Evolutionary conservation across 2,329 filamentous ascomycete genomes (phyloP).

Genomic region (Xylaria multiplex): DNA sequence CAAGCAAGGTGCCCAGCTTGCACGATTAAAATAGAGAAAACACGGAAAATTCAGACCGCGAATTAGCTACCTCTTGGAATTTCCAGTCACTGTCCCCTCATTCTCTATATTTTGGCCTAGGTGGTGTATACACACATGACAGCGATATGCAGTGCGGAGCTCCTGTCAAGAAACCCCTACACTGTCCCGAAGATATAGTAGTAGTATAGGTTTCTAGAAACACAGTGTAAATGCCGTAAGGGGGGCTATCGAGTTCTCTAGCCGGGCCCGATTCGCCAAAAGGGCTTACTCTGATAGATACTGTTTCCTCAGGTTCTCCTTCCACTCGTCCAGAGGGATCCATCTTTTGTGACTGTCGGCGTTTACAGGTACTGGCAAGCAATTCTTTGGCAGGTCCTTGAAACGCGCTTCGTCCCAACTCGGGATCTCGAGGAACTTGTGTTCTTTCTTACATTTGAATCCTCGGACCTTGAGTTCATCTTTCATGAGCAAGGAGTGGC

Average conservation of each 20-base stretch:
- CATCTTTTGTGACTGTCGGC: conserved; percentile 38
- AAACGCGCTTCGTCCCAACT: conserved; percentile 39
- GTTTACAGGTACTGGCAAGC: conserved; percentile 41
- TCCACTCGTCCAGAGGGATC: conserved; percentile 46
- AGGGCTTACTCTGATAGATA: conserved; percentile 36
- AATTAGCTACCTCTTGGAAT: conserved; percentile 19
- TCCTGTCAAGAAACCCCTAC: no score
- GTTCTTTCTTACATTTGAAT: conserved; percentile 41
- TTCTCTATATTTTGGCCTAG: conserved; percentile 29
- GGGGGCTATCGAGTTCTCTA: no score
- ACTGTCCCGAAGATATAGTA: no score
- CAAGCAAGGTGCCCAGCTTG: no score
- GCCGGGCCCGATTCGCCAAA: no score
- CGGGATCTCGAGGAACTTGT: conserved; percentile 43
- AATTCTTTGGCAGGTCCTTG: conserved; percentile 40
- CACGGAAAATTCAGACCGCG: no score
- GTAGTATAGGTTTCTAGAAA: no score
- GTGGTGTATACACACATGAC: conserved; percentile 18
- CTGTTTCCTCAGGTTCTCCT: conserved; percentile 37
- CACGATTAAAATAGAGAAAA: no score
- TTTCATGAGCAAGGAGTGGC: conserved; percentile 38
- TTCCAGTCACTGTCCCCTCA: conserved; percentile 17
- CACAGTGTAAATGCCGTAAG: no score
- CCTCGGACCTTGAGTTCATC: conserved; percentile 39
- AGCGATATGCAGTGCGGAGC: conserved; percentile 16